Evolutionary conservation across 441 rosid species (phyloP).

Genomic region (Daphne laureola): DNA sequence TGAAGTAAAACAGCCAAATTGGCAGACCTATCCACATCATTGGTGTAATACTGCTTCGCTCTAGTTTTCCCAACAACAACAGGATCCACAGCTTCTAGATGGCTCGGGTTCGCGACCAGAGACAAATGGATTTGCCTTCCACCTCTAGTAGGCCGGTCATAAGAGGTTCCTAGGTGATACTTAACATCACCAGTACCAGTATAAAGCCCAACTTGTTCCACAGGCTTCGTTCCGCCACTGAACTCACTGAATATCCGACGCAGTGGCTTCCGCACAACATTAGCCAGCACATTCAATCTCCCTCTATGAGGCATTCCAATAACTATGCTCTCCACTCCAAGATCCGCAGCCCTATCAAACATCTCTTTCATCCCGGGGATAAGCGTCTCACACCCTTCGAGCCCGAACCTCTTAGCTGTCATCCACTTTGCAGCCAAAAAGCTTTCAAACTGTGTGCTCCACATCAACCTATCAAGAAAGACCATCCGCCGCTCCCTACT

Average conservation of each 20-base stretch:
- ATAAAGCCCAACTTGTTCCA: conserved; percentile 80
- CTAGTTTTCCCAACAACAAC: conserved; percentile 95
- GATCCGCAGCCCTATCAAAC: conserved; percentile 94
- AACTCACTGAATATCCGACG: conserved; percentile 94
- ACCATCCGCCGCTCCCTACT: conserved; percentile 80
- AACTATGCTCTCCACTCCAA: conserved; percentile 95
- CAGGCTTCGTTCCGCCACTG: conserved; percentile 78
- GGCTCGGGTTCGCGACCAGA: conserved; percentile 97
- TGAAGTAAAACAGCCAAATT: conserved; percentile 87
- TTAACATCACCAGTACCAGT: conserved; percentile 98
- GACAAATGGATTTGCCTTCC: conserved; percentile 93
- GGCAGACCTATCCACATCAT: conserved; percentile 69
- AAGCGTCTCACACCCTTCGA: conserved; percentile 94
- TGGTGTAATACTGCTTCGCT: conserved; percentile 87
- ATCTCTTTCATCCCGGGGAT: conserved; percentile 99
- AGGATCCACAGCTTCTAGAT: conserved; percentile 92
- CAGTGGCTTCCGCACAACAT: conserved; percentile 89
- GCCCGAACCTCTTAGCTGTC: conserved; percentile 93
- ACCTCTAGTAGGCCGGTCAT: conserved; percentile 93
- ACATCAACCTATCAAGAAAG: conserved; percentile 79
- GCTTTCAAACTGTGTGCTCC: conserved; percentile 95
- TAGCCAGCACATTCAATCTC: conserved; percentile 86
- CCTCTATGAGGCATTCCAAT: conserved; percentile 99
- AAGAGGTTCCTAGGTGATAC: conserved; percentile 94
- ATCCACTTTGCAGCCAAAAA: conserved; percentile 96